These are phyloP conservation scores for Claviceps pazoutovae DNA, from an alignment of 2,329 filamentous ascomycete species.

Conservation along the genomic window DNA sequence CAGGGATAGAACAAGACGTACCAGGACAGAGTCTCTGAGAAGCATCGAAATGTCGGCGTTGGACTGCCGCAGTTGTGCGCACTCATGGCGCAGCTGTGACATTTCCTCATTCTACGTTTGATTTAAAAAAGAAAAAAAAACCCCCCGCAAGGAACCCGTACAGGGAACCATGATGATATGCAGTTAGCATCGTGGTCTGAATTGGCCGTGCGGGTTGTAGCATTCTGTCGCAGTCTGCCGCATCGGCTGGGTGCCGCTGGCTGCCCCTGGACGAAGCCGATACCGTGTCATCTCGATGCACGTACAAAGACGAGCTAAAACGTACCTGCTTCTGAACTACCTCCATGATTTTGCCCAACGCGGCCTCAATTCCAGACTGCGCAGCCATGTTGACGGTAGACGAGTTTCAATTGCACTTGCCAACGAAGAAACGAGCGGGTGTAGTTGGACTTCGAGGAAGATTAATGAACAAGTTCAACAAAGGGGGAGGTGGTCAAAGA, in stretches of 20 bases:
- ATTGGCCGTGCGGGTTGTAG: background rate
- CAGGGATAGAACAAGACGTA: constrained; percentile 4
- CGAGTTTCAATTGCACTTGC: background rate
- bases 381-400: constrained; percentile 5
- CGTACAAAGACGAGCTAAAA: background rate
- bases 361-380: constrained; percentile 8
- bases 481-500: background rate
- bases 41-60: constrained; percentile 12
- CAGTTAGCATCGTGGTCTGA: background rate
- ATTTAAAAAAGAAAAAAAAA: background rate
- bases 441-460: background rate
- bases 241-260: background rate
- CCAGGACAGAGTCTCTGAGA: constrained; percentile 10
- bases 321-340: constrained; percentile 12
- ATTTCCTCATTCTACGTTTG: constrained; percentile 11
- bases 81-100: constrained; percentile 12
- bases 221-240: background rate
- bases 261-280: background rate
- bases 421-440: background rate
- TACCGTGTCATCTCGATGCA: constrained; percentile 2
- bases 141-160: too few relatives aligned
- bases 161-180: background rate
- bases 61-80: constrained; percentile 11
- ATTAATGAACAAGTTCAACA: background rate
- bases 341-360: constrained; percentile 11